Base-by-base conservation (phyloP, 176 grass and related monocot species). In the Lolium perenne region DNA sequence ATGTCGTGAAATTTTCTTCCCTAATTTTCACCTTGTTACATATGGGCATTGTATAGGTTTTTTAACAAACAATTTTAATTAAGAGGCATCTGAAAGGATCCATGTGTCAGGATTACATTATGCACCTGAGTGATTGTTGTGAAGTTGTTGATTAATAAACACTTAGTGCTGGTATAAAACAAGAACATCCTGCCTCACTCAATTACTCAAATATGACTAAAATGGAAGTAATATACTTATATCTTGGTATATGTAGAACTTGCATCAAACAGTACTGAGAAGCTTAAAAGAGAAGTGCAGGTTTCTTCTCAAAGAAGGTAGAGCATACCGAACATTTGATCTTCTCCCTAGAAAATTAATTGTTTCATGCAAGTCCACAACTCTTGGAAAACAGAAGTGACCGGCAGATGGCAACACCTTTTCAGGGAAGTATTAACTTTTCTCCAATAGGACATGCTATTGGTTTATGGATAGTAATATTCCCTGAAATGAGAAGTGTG, bases 301-400 rank as follows among this genome's bases (percentile, higher is more conserved):
- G 21, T 74, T 87, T 81, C 45, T 63, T 80, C 68, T 63, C 10
- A 43, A 53, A 13, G 8, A 23, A 50, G 22, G 50, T 72, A 58
- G 5, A 74, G 25, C 85, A 81, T 63, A 18, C 3, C 17, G 46
- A 10, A 18, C 6, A 13, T 7, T 82, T 67, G 25, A 43, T 56
- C 47, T 71, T 82, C 38, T 71, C 35, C 64, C 7, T 63, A 63
- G 1, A 69, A 53, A 10, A 38, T 38, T 7, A 1, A 70, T 54
- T 38, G 5, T 62, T 71, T 49, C 59, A 20, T 61, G 18, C 63
- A 96, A 80, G 85, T 93, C 4, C 82, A 60, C n/a, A 60, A 3
- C 58, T 60, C 20, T 10, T 22, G 8, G 20, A 38, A 94, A 87
- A 59, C 88, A 91, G 73, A 77, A 83, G 48, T 84, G 82, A 29